Evolutionary conservation across 768 basidiomycete species (phyloP).

Genomic region (Serpula lacrymans): DNA sequence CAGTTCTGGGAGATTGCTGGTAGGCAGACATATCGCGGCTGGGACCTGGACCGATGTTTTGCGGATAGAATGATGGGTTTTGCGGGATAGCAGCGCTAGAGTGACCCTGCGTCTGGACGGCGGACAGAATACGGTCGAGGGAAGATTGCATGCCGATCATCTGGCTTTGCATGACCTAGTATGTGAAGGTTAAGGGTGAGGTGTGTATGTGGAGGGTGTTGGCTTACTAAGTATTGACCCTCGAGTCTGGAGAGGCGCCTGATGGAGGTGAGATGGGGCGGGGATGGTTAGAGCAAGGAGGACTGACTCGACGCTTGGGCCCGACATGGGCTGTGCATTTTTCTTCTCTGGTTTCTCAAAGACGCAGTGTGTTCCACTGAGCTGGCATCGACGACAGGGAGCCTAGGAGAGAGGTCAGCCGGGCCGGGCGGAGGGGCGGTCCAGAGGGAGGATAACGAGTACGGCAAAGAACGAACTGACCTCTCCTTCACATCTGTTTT

Average conservation of each 20-base stretch:
- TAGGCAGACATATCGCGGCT: conserved; percentile 27
- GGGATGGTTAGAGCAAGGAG: neutral
- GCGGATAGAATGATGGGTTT: conserved; percentile 14
- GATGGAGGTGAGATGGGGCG: conserved; percentile 18
- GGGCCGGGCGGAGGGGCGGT: conserved; percentile 73
- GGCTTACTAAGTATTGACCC: conserved; percentile 74
- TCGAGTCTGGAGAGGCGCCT: conserved; percentile 83
- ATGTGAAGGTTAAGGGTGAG: conserved; percentile 6
- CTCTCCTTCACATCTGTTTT: conserved; percentile 93
- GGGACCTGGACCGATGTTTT: conserved; percentile 14
- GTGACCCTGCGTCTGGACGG: conserved; percentile 48
- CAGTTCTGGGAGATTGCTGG: conserved; percentile 27
- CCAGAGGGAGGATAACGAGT: conserved; percentile 53
- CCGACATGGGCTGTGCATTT: conserved; percentile 53
- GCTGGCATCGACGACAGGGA: conserved; percentile 87
- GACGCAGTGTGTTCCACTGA: conserved; percentile 74
- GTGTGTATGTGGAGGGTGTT: neutral
- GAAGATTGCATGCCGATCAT: conserved; percentile 95
- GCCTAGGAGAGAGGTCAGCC: conserved; percentile 61
- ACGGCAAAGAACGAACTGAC: conserved; percentile 51
- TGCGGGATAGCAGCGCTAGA: conserved; percentile 27
- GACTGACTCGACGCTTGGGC: conserved; percentile 71
- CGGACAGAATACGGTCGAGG: conserved; percentile 75
- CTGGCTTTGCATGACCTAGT: conserved; percentile 85
- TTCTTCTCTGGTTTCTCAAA: conserved; percentile 95